Percentiles rank a stretch among this genome's conserved stretches.
Evolutionary conservation across 2,329 filamentous ascomycete genomes (phyloP).

Genomic region (Exserohilum rostratum): DNA sequence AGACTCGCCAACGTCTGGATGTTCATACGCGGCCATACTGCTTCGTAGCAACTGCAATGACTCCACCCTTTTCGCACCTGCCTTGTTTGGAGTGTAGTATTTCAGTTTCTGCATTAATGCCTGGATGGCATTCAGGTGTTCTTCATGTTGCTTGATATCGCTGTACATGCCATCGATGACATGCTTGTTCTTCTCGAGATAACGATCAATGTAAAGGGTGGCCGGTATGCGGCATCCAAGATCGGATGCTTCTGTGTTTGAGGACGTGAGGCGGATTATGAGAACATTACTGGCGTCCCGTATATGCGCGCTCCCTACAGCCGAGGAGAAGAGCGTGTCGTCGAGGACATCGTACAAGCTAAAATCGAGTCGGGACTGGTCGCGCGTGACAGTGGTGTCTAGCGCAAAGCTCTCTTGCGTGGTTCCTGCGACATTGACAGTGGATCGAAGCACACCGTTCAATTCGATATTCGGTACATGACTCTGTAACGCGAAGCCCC

Average conservation of each 20-base stretch:
- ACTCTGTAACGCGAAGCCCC: slow-evolving; percentile 54
- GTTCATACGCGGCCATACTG: slow-evolving; percentile 44
- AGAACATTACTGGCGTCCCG: slow-evolving; percentile 58
- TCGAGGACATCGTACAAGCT: slow-evolving; percentile 63
- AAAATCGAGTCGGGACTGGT: slow-evolving; percentile 32
- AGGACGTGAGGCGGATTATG: slow-evolving; percentile 51
- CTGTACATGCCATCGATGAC: slow-evolving; percentile 56
- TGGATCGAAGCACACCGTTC: slow-evolving; percentile 53
- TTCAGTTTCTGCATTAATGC: slow-evolving; percentile 45
- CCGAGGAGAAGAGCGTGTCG: slow-evolving; percentile 51
- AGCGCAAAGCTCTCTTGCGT: slow-evolving; percentile 37
- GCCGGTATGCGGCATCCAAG: slow-evolving; percentile 59
- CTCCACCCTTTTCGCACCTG: slow-evolving; percentile 40
- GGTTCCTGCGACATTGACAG: slow-evolving; percentile 40
- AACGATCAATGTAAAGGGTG: slow-evolving; percentile 65
- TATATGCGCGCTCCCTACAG: slow-evolving; percentile 36
- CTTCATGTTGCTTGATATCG: slow-evolving; percentile 43
- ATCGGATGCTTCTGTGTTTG: slow-evolving; percentile 46
- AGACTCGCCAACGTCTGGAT: slow-evolving; percentile 18
- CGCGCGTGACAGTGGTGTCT: slow-evolving; percentile 32
- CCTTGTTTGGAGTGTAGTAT: slow-evolving; percentile 37
- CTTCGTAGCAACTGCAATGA: slow-evolving; percentile 48
- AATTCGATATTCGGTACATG: slow-evolving; percentile 51
- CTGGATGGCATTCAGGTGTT: slow-evolving; percentile 40
- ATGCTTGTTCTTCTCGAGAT: slow-evolving; percentile 59